These are phyloP conservation scores for Gastrolobium bilobum DNA, from an alignment of 306 rosid species.

Conservation along the genomic window DNA sequence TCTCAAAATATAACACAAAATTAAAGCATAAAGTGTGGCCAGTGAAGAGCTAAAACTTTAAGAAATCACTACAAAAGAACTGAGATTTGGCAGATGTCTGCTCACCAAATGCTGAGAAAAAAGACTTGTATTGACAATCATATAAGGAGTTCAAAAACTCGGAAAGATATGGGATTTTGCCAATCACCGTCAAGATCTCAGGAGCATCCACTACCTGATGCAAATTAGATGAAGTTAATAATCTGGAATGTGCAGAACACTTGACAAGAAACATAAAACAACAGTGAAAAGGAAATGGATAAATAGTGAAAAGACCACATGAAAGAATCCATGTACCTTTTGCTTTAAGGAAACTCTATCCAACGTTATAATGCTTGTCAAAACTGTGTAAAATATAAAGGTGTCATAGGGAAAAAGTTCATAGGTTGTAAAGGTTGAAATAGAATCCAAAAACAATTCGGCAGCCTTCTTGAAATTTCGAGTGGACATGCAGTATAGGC, in stretches of 20 bases:
- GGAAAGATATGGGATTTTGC: conserved; percentile 83
- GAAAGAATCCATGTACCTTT: conserved; percentile 63
- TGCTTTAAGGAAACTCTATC: conserved; percentile 96
- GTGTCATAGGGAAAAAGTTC: conserved; percentile 91
- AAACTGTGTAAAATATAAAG: conserved; percentile 91
- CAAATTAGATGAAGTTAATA: conserved; percentile 28
- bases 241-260: neutral
- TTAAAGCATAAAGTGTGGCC: neutral
- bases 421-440: conserved; percentile 93
- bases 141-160: conserved; percentile 88
- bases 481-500: conserved; percentile 91
- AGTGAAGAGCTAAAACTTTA: neutral
- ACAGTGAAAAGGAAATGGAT: neutral
- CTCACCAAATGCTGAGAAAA: conserved; percentile 94
- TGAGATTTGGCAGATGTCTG: conserved; percentile 11
- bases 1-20: conserved; percentile 32
- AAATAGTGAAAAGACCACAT: neutral
- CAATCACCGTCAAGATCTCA: conserved; percentile 93
- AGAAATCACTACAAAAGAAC: neutral
- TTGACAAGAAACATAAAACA: conserved; percentile 11
- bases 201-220: conserved; percentile 96
- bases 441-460: conserved; percentile 85
- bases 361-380: conserved; percentile 93
- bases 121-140: conserved; percentile 88
- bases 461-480: conserved; percentile 96